Percentiles rank a stretch among this genome's conserved stretches.
These are phyloP conservation scores for Rhodotorula sp. DNA, from an alignment of 1,284 basidiomycete genomes.

Conservation along the genomic window DNA sequence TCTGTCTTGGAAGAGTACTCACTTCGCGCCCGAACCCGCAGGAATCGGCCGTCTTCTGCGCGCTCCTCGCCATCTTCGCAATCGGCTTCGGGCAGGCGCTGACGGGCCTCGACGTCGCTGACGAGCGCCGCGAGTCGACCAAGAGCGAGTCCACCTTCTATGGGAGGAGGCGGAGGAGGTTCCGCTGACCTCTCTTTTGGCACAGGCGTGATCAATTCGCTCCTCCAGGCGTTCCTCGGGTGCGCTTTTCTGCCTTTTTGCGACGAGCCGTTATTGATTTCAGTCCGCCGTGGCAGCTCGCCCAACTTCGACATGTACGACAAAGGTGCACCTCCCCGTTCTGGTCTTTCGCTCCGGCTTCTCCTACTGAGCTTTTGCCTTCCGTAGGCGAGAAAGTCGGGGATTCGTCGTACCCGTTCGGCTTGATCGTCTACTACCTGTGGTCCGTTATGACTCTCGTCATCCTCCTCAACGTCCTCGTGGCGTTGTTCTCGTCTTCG, in stretches of 20 bases:
- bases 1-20: accelerated
- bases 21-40: background rate
- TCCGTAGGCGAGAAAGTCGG: background rate
- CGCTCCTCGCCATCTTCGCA: conserved; percentile 52
- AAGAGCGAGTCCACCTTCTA: conserved; percentile 1
- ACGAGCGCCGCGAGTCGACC: conserved; percentile 41
- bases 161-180: background rate
- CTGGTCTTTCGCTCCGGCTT: background rate
- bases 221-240: conserved; percentile 46
- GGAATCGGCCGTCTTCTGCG: conserved; percentile 64
- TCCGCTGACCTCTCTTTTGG: background rate
- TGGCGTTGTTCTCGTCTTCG: conserved; percentile 67
- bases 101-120: conserved; percentile 45
- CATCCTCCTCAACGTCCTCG: conserved; percentile 88
- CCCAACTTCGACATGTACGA: conserved; percentile 72
- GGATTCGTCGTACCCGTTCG: conserved; percentile 55
- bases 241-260: conserved; percentile 47
- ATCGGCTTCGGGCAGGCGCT: conserved; percentile 46
- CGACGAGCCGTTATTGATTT: conserved; percentile 49
- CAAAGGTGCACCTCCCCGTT: conserved; percentile 45
- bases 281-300: conserved; percentile 56
- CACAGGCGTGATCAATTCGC: conserved; percentile 39
- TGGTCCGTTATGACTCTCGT: conserved; percentile 87
- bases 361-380: background rate
- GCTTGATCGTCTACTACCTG: conserved; percentile 64